phyloP scores from a whole-genome alignment of 2,329 filamentous ascomycete species.

The Grosmannia clavigera region DNA sequence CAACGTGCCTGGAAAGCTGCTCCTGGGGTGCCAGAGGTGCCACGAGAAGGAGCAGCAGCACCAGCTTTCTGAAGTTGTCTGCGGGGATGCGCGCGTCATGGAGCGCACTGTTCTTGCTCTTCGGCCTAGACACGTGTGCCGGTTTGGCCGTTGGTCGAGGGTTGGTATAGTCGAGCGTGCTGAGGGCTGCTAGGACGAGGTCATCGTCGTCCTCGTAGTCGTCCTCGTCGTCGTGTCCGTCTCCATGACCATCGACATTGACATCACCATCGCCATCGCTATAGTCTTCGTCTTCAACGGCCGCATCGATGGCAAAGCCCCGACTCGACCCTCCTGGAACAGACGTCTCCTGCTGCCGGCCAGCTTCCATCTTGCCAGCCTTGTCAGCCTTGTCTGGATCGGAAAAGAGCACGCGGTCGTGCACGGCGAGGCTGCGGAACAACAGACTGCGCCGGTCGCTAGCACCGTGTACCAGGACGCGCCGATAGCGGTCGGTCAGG shows the following conservation, averaged over 20 bases:
- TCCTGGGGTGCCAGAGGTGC: conserved; percentile 55
- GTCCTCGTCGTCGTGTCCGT: conserved; percentile 42
- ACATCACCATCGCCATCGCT: neutral
- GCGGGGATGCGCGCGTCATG: conserved; percentile 59
- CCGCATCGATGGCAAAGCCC: conserved; percentile 35
- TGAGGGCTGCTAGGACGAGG: conserved; percentile 55
- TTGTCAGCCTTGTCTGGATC: conserved; percentile 3
- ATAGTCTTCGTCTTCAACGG: conserved; percentile 22
- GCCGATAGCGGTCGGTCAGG: conserved; percentile 56
- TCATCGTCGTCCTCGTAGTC: conserved; percentile 40
- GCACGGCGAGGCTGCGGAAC: conserved; percentile 60
- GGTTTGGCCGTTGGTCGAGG: conserved; percentile 22
- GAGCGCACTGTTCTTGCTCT: conserved; percentile 23
- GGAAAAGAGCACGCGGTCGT: conserved; percentile 44
- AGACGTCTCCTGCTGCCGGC: conserved; percentile 4
- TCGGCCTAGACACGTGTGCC: conserved; percentile 10
- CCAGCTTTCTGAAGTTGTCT: conserved; percentile 57
- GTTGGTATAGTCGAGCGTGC: conserved; percentile 52
- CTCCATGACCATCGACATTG: conserved; percentile 24
- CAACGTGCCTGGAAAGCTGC: conserved; percentile 47
- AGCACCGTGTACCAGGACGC: conserved; percentile 46
- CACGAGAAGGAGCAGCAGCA: conserved; percentile 57
- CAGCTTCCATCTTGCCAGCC: neutral
- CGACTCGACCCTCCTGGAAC: neutral
- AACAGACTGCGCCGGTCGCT: conserved; percentile 50